Evolutionary conservation across 495 filamentous ascomycete species (phyloP).

Genomic region (Tuber indicum): DNA sequence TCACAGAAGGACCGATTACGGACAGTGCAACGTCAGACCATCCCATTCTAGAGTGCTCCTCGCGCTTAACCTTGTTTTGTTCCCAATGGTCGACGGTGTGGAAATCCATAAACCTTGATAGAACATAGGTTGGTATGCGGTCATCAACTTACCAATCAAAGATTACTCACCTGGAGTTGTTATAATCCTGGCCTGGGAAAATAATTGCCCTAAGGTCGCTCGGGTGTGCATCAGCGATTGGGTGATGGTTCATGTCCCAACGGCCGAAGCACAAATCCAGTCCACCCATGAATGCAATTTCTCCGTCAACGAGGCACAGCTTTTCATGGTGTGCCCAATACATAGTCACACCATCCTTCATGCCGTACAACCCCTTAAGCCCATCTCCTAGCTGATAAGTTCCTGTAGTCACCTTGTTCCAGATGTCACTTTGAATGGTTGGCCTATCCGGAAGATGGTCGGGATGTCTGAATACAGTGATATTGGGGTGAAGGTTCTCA

Average conservation of each 20-base stretch:
- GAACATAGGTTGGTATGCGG: background rate
- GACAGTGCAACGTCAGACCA: constrained; percentile 87
- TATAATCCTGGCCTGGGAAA: constrained; percentile 91
- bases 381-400: constrained; percentile 45
- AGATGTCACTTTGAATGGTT: constrained; percentile 43
- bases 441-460: constrained; percentile 76
- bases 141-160: background rate
- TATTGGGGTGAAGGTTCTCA: constrained; percentile 75
- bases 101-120: constrained; percentile 67
- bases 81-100: constrained; percentile 75
- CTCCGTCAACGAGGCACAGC: constrained; percentile 67
- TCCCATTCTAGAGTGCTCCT: constrained; percentile 77
- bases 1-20: constrained; percentile 68
- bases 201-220: constrained; percentile 64
- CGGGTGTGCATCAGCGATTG: constrained; percentile 80
- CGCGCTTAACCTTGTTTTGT: constrained; percentile 78
- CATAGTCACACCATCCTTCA: constrained; percentile 69
- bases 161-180: constrained; percentile 58
- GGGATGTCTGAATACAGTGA: constrained; percentile 84
- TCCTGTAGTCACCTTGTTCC: constrained; percentile 48
- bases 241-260: constrained; percentile 63
- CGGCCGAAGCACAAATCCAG: constrained; percentile 62
- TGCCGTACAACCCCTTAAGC: constrained; percentile 59
- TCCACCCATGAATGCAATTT: constrained; percentile 83
- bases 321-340: constrained; percentile 99